Percentiles rank a stretch among this genome's conserved stretches.
phyloP scores from a whole-genome alignment of 2,329 filamentous ascomycete genomes.

The Fusarium continuum region DNA sequence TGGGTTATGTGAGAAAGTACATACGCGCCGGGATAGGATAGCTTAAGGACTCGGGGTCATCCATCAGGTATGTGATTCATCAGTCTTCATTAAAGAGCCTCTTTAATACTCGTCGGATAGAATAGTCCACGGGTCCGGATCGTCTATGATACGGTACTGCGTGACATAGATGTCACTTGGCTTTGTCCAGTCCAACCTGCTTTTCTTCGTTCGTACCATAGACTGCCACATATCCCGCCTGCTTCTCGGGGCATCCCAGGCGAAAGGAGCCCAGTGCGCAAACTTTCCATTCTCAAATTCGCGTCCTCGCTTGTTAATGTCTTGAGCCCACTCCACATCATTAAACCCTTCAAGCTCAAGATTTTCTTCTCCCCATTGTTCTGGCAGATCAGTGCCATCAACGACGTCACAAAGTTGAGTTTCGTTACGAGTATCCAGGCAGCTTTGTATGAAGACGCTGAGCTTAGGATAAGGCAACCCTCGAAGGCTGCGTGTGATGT shows the following conservation, averaged over 20 bases:
- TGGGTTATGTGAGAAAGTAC: no score
- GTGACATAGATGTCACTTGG: not conserved
- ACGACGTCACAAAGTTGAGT: not conserved
- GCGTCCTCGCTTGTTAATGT: not conserved
- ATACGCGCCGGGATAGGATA: no score
- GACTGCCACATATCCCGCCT: not conserved
- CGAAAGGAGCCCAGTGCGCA: not conserved
- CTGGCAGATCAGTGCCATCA: not conserved
- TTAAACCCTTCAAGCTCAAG: not conserved
- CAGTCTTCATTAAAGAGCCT: no score
- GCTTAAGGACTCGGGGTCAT: no score
- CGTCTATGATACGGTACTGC: not conserved
- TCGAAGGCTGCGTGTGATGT: not conserved
- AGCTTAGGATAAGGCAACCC: not conserved
- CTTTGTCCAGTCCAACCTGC: not conserved
- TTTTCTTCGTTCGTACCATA: not conserved
- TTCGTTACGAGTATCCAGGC: not conserved
- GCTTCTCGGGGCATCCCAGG: not conserved
- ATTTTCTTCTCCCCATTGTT: not conserved
- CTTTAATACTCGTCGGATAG: not conserved
- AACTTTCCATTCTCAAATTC: not conserved
- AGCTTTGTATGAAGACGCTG: not conserved
- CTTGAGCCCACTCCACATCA: not conserved
- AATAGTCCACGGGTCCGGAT: not conserved
- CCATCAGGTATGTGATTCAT: no score